Evolutionary conservation across 2,329 filamentous ascomycete species (phyloP).

Genomic region (Trichoderma sp.): DNA sequence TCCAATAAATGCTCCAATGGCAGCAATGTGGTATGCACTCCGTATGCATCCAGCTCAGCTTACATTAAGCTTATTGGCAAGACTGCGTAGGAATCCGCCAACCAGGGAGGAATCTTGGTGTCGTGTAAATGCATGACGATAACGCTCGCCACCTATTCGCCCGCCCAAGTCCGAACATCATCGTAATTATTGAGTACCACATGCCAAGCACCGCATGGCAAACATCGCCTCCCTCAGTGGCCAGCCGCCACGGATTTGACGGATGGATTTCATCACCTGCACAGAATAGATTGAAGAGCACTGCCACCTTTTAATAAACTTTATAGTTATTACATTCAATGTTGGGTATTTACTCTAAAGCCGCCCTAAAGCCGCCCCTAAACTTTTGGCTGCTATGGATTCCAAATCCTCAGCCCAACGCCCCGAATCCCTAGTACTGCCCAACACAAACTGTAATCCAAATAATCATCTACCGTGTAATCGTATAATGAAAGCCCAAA

Average conservation of each 20-base stretch:
- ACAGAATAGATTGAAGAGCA: slow-evolving; percentile 1
- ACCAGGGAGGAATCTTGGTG: not conserved
- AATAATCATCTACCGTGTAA: not conserved
- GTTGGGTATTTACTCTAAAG: not conserved
- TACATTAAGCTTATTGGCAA: slow-evolving; percentile 14
- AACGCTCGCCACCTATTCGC: slow-evolving; percentile 12
- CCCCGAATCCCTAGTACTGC: not conserved
- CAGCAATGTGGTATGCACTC: not conserved
- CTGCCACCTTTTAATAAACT: slow-evolving; percentile 5
- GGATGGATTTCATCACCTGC: not conserved
- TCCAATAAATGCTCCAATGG: not conserved
- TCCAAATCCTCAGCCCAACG: not conserved
- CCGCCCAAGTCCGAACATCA: not conserved
- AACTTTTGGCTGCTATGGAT: not conserved
- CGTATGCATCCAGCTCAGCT: slow-evolving; percentile 1
- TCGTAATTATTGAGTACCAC: slow-evolving; percentile 9
- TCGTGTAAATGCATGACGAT: not conserved
- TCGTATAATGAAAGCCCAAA: not conserved
- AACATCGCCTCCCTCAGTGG: slow-evolving; percentile 11
- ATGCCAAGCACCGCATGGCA: not conserved
- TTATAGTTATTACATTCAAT: not conserved
- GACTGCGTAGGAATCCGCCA: not conserved
- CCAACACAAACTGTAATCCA: not conserved
- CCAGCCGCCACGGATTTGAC: not conserved
- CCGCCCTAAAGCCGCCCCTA: not conserved